These are phyloP conservation scores for Ophiostoma triangulosporum DNA, from an alignment of 2,329 filamentous ascomycete genomes.

Conservation along the genomic window DNA sequence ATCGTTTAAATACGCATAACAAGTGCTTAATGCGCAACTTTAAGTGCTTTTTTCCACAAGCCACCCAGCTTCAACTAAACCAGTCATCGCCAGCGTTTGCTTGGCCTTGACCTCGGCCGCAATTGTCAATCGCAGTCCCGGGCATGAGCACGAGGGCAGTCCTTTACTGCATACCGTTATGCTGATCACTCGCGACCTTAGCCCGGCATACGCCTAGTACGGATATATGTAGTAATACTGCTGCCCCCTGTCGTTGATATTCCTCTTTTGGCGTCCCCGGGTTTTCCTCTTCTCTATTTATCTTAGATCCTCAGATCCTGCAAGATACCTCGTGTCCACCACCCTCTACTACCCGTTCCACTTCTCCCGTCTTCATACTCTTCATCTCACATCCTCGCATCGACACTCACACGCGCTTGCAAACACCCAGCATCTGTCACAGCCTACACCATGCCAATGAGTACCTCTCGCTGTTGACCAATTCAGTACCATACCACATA, in stretches of 20 bases:
- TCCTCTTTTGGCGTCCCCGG: too few species aligned
- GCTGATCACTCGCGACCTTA: background rate
- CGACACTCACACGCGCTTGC: background rate
- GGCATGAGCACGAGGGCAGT: constrained; percentile 11
- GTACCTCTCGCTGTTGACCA: background rate
- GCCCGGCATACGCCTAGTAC: too few species aligned
- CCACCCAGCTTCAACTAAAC: background rate
- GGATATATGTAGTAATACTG: too few species aligned
- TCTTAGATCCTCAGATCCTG: too few species aligned
- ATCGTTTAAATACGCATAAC: background rate
- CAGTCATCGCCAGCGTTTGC: constrained; percentile 2
- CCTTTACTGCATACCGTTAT: background rate
- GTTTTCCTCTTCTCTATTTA: too few species aligned
- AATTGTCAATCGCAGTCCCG: constrained; percentile 4
- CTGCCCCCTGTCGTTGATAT: too few species aligned
- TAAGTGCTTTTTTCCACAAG: background rate
- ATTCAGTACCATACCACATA: background rate
- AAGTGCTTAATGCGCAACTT: background rate
- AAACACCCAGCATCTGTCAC: background rate
- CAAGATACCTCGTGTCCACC: too few species aligned
- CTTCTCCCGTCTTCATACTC: too few species aligned
- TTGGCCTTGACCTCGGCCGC: background rate
- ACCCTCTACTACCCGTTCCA: too few species aligned
- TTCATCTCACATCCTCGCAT: background rate
- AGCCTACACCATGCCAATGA: background rate